phyloP scores from a whole-genome alignment of 2,329 filamentous ascomycete genomes.

The Drechslerella coelobrocha region DNA sequence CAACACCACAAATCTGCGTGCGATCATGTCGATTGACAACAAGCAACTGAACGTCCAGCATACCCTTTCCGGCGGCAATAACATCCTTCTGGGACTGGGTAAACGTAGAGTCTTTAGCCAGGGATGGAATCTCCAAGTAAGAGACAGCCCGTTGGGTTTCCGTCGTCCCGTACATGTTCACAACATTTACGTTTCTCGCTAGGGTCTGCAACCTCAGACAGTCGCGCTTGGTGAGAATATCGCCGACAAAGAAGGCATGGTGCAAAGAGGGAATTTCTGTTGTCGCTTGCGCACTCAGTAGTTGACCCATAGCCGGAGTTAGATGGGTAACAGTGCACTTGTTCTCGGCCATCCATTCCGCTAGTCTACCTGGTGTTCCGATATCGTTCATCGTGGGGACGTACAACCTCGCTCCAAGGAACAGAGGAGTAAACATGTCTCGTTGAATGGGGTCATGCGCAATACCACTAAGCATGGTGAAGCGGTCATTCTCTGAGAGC shows the following conservation, averaged over 20 bases:
- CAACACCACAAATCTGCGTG: conserved; percentile 74
- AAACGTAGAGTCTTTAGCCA: conserved; percentile 66
- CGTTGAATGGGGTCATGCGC: conserved; percentile 74
- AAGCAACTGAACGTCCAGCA: conserved; percentile 86
- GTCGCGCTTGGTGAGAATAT: conserved; percentile 84
- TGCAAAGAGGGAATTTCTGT: conserved; percentile 79
- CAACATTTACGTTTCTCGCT: conserved; percentile 75
- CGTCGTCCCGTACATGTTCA: conserved; percentile 89
- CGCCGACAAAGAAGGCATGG: conserved; percentile 87
- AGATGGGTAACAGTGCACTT: conserved; percentile 81
- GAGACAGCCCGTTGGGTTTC: conserved; percentile 82
- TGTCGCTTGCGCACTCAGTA: conserved; percentile 82
- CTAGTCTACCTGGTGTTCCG: conserved; percentile 75
- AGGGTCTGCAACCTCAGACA: conserved; percentile 77
- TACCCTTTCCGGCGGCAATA: conserved; percentile 83
- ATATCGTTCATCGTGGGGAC: conserved; percentile 84
- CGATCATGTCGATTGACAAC: conserved; percentile 75
- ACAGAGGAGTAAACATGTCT: conserved; percentile 89
- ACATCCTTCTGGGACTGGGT: conserved; percentile 67
- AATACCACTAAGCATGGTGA: conserved; percentile 85
- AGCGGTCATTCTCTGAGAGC: conserved; percentile 73
- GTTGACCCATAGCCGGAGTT: conserved; percentile 95
- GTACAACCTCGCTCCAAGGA: conserved; percentile 79
- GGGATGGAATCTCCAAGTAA: conserved; percentile 78
- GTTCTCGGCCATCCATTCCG: conserved; percentile 84